These are phyloP conservation scores for Cutaneotrichosporon dermatis DNA, from an alignment of 1,284 basidiomycete genomes.

Conservation along the genomic window DNA sequence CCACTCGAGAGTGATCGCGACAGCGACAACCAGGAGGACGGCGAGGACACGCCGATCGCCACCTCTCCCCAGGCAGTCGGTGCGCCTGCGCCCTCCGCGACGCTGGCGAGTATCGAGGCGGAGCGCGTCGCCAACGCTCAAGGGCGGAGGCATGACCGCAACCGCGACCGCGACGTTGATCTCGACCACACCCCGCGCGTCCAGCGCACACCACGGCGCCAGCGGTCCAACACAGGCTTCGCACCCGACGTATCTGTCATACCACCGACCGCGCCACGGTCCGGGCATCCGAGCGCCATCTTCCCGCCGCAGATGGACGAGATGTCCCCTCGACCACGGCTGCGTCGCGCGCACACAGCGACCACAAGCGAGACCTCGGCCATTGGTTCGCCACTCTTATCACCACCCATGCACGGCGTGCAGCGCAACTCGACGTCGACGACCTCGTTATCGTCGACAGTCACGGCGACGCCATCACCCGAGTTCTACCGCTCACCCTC, in stretches of 20 bases:
- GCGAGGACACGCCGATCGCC: constrained; percentile 6
- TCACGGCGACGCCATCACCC: not conserved
- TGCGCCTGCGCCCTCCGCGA: not conserved
- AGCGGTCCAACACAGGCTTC: not conserved
- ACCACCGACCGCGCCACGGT: not conserved
- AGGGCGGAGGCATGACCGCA: no score
- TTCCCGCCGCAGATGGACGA: not conserved
- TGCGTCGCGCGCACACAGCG: constrained; percentile 17
- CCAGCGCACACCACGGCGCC: constrained; percentile 1
- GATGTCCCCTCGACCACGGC: not conserved
- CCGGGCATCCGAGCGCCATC: not conserved
- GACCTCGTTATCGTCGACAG: not conserved
- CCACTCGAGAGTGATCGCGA: not conserved
- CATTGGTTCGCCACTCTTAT: not conserved
- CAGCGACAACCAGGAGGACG: not conserved
- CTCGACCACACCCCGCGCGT: not conserved
- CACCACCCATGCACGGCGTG: not conserved
- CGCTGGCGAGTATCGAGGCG: not conserved
- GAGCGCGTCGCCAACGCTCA: constrained; percentile 4
- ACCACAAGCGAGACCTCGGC: not conserved
- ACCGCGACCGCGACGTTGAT: not conserved
- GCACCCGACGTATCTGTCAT: constrained; percentile 1
- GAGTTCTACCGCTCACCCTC: not conserved
- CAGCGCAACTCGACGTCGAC: not conserved
- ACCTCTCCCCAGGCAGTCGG: not conserved